Conservation (phyloP, 768 basidiomycete genomes). For the Mycena albidolilacea region DNA sequence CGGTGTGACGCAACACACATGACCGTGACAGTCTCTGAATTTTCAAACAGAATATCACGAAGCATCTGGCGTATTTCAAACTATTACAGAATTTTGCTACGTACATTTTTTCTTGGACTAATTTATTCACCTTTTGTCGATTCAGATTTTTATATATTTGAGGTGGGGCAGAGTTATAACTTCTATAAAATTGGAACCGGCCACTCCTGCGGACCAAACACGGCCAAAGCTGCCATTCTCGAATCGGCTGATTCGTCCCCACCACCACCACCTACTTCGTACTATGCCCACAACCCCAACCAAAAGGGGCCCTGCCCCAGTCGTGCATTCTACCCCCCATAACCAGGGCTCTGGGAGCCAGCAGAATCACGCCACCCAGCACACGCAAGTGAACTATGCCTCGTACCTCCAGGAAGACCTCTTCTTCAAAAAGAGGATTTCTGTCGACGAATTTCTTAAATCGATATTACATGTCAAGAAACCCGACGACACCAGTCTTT, state of each 20-base stretch:
- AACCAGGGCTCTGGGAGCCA: conserved; percentile 26
- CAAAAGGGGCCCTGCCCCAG: neutral
- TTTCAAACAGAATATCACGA: too few species aligned
- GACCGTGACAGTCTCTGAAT: neutral
- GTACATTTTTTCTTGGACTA: too few species aligned
- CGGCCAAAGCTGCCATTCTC: too few species aligned
- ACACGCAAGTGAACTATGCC: conserved; percentile 31
- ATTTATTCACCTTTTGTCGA: too few species aligned
- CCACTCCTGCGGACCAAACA: too few species aligned
- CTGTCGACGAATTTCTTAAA: conserved; percentile 16
- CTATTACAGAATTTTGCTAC: too few species aligned
- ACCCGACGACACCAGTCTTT: conserved; percentile 15
- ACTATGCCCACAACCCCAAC: neutral
- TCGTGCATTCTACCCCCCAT: conserved; percentile 18
- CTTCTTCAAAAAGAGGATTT: conserved; percentile 19
- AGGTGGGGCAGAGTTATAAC: too few species aligned
- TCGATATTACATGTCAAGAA: conserved; percentile 21
- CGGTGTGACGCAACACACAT: neutral
- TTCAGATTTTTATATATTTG: too few species aligned
- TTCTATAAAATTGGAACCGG: too few species aligned
- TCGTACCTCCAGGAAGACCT: conserved; percentile 28
- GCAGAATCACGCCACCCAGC: conserved; percentile 22
- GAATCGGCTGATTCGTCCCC: too few species aligned
- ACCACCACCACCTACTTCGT: neutral
- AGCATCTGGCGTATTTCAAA: too few species aligned